Evolutionary conservation across 1,284 basidiomycete genomes (phyloP).

Genomic region (Boletus sp.): DNA sequence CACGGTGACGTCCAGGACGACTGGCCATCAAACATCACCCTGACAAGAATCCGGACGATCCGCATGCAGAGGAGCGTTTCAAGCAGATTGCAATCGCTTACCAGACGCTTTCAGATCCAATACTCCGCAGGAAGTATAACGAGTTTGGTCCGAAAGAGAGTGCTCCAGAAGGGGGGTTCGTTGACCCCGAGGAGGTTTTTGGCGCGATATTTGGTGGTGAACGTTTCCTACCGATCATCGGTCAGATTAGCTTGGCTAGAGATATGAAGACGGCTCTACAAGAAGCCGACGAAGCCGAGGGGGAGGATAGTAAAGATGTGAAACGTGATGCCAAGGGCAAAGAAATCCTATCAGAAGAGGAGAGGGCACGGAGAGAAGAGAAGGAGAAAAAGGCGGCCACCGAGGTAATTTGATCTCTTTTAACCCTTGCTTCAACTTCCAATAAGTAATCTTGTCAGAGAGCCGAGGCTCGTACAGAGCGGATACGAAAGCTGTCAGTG

Average conservation of each 20-base stretch:
- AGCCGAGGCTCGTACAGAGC: slow-evolving; percentile 73
- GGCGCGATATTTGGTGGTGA: slow-evolving; percentile 90
- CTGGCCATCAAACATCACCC: slow-evolving; percentile 92
- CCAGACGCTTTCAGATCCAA: slow-evolving; percentile 84
- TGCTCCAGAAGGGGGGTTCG: slow-evolving; percentile 71
- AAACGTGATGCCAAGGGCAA: slow-evolving; percentile 62
- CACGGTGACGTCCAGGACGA: slow-evolving; percentile 50
- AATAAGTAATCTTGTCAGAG: slow-evolving; percentile 51
- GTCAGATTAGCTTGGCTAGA: slow-evolving; percentile 77
- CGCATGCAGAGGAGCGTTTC: slow-evolving; percentile 86
- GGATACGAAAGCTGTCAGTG: slow-evolving; percentile 69
- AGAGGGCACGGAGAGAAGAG: slow-evolving; percentile 77
- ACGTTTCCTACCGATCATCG: slow-evolving; percentile 79
- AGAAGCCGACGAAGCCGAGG: slow-evolving; percentile 80
- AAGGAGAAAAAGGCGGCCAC: slow-evolving; percentile 63
- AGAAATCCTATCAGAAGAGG: slow-evolving; percentile 76
- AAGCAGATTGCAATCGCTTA: slow-evolving; percentile 88
- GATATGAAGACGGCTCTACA: slow-evolving; percentile 99
- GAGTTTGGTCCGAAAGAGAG: slow-evolving; percentile 82
- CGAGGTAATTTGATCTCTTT: slow-evolving; percentile 47
- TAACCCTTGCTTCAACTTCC: slow-evolving; percentile 7
- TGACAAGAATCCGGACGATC: slow-evolving; percentile 93
- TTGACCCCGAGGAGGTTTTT: slow-evolving; percentile 82
- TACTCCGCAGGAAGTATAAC: slow-evolving; percentile 88
- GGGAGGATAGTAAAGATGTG: slow-evolving; percentile 41